Conservation (phyloP, 768 basidiomycete species). For the Naganishia vaughanmartiniae region DNA sequence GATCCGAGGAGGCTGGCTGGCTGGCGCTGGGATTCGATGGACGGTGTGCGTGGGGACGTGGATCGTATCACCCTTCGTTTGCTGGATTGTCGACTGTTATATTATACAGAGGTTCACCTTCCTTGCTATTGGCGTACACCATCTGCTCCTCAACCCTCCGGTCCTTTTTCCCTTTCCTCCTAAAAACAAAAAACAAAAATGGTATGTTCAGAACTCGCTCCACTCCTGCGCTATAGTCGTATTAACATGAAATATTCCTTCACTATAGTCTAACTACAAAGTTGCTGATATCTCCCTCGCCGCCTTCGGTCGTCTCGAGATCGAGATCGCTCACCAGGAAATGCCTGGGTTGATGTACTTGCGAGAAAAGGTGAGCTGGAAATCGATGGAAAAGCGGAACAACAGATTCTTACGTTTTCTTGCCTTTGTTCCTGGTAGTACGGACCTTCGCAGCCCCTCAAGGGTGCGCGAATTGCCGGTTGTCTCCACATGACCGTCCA, state of each 20-base stretch:
- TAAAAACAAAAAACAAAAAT: conserved; percentile 6
- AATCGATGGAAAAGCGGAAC: conserved; percentile 24
- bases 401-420: conserved; percentile 35
- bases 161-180: conserved; percentile 4
- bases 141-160: neutral
- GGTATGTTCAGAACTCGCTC: neutral
- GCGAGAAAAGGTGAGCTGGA: conserved; percentile 67
- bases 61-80: conserved; percentile 7
- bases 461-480: conserved; percentile 92
- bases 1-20: neutral
- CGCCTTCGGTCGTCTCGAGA: conserved; percentile 62
- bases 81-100: neutral
- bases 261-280: conserved; percentile 60
- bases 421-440: conserved; percentile 58
- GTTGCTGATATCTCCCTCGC: conserved; percentile 95
- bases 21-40: too few species aligned
- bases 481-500: conserved; percentile 80
- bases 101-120: neutral
- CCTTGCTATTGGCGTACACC: too few species aligned
- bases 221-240: neutral
- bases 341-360: conserved; percentile 85
- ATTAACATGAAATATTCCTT: neutral
- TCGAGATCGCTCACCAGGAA: conserved; percentile 77
- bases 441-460: conserved; percentile 74
- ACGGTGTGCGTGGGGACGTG: neutral